Evolutionary conservation across 1,284 basidiomycete species (phyloP).

Genomic region (Cryptococcus floricola): DNA sequence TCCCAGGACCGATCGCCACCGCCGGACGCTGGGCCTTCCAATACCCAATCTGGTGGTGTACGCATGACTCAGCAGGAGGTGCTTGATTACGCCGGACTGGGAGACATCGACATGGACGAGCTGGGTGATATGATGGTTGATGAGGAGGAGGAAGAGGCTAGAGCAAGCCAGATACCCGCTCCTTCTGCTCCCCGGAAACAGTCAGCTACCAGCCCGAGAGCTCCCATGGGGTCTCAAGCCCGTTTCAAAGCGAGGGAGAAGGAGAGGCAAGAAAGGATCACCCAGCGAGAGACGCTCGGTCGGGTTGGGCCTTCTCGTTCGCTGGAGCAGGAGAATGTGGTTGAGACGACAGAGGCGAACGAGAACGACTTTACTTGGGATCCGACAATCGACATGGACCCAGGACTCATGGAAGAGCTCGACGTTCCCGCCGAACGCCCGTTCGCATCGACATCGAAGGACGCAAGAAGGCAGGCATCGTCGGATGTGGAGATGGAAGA

Average conservation of each 20-base stretch:
- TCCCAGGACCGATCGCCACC: conserved; percentile 3
- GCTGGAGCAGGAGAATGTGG: not conserved
- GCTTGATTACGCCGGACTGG: conserved; percentile 27
- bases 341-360: not conserved
- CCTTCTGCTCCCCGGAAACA: not conserved
- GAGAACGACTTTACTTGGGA: not conserved
- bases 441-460: not conserved
- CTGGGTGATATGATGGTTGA: conserved; percentile 20
- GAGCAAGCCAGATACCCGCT: not conserved
- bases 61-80: conserved; percentile 30
- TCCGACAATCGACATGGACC: conserved; percentile 6
- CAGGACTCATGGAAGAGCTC: too few relatives aligned
- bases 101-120: conserved; percentile 23
- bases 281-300: too few relatives aligned
- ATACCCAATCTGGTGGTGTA: not conserved
- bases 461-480: not conserved
- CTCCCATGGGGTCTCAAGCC: too few relatives aligned
- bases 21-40: not conserved
- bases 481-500: not conserved
- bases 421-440: too few relatives aligned
- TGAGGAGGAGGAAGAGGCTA: conserved; percentile 16
- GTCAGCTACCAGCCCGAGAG: too few relatives aligned
- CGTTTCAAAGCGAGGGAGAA: too few relatives aligned
- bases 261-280: too few relatives aligned
- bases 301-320: too few relatives aligned